phyloP scores from a whole-genome alignment of 164 flowering plant species.

The Chloranthus sessilifolius region DNA sequence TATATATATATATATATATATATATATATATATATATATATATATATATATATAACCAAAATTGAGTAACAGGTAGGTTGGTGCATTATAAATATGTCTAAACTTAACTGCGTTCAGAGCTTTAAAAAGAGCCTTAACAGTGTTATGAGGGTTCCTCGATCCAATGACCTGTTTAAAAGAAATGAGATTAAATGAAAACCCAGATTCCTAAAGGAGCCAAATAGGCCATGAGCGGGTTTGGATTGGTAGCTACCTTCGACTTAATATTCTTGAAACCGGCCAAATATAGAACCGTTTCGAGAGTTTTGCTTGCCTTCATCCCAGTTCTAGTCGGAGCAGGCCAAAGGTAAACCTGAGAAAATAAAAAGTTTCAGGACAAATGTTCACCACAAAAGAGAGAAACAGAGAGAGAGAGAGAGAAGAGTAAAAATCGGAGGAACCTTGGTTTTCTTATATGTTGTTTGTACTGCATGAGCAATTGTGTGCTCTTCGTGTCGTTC shows the following conservation, averaged over 20 bases:
- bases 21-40: too few relatives aligned
- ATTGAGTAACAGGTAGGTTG: too few relatives aligned
- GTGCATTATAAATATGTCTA: too few relatives aligned
- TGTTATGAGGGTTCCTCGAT: conserved; percentile 85
- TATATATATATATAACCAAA: too few relatives aligned
- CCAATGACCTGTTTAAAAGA: conserved; percentile 64
- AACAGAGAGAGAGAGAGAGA: too few relatives aligned
- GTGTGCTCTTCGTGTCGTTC: conserved; percentile 88
- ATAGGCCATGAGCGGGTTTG: too few relatives aligned
- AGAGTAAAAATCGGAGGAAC: conserved; percentile 21
- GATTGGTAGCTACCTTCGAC: conserved; percentile 59
- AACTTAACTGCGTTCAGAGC: conserved; percentile 55
- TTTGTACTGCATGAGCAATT: conserved; percentile 86
- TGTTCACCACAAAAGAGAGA: background rate
- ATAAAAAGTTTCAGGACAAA: background rate
- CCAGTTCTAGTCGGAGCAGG: conserved; percentile 81
- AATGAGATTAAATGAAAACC: background rate
- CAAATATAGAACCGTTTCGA: conserved; percentile 58
- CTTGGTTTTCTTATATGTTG: conserved; percentile 86
- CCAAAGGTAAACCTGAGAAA: conserved; percentile 79
- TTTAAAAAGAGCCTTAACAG: conserved; percentile 80
- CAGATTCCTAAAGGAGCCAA: background rate
- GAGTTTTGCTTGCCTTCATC: conserved; percentile 76
- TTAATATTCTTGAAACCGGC: conserved; percentile 90
- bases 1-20: too few relatives aligned